phyloP scores from a whole-genome alignment of 2,329 filamentous ascomycete species.

The Nemania abortiva region DNA sequence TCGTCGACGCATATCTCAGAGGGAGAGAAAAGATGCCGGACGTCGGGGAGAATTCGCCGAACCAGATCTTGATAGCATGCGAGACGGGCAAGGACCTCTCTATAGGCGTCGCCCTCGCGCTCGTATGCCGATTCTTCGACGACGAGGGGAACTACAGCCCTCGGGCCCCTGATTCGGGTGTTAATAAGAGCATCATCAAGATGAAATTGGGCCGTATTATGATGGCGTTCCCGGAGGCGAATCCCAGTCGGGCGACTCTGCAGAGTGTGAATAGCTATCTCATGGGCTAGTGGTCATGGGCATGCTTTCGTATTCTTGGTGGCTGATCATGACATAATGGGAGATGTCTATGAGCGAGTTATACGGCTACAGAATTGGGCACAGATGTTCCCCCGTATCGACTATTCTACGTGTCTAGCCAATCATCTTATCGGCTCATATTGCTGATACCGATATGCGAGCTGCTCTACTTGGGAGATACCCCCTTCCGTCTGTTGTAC shows the following conservation, averaged over 20 bases:
- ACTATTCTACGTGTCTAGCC: background rate
- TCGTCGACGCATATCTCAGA: constrained; percentile 62
- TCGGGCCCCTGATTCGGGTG: constrained; percentile 40
- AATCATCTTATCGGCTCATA: background rate
- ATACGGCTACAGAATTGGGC: too few relatives aligned
- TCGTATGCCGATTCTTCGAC: constrained; percentile 80
- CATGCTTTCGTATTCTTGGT: too few relatives aligned
- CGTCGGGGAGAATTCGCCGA: constrained; percentile 2
- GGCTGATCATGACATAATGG: too few relatives aligned
- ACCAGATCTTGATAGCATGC: constrained; percentile 72
- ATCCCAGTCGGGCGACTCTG: constrained; percentile 85
- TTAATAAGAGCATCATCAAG: constrained; percentile 83
- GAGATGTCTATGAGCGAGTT: too few relatives aligned
- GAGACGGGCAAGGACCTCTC: constrained; percentile 84
- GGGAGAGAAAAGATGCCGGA: constrained; percentile 8
- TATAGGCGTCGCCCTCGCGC: constrained; percentile 79
- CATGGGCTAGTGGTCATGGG: constrained; percentile 63
- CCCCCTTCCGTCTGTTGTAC: background rate
- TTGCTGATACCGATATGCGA: background rate
- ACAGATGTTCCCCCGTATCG: background rate
- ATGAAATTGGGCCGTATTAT: constrained; percentile 85
- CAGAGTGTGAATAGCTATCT: constrained; percentile 93
- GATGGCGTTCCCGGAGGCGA: constrained; percentile 80
- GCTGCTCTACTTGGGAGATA: background rate
- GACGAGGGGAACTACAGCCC: constrained; percentile 64